Evolutionary conservation across 2,329 filamentous ascomycete species (phyloP).

Genomic region (Lachnum nothofagi): DNA sequence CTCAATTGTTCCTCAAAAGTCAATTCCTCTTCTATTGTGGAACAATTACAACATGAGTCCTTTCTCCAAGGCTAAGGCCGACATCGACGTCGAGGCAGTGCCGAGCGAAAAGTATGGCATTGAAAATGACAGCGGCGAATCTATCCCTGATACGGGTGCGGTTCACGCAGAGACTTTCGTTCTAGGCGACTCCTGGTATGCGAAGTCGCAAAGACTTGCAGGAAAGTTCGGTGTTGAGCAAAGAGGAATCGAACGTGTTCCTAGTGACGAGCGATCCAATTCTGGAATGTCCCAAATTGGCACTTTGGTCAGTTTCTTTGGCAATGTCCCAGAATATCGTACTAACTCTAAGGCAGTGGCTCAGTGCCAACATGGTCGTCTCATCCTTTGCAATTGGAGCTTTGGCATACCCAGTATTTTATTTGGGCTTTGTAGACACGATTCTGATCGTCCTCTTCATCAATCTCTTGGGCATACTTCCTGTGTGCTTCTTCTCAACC

Average conservation of each 20-base stretch:
- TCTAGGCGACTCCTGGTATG: slow-evolving; percentile 50
- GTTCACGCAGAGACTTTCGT: slow-evolving; percentile 56
- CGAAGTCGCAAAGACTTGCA: slow-evolving; percentile 57
- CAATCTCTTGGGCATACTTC: slow-evolving; percentile 66
- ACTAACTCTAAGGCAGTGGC: slow-evolving; percentile 49
- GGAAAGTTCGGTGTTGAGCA: slow-evolving; percentile 65
- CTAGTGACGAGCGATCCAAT: slow-evolving; percentile 63
- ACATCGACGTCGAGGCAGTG: slow-evolving; percentile 27
- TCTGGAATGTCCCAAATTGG: slow-evolving; percentile 61
- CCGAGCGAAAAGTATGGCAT: slow-evolving; percentile 17
- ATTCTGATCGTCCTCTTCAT: slow-evolving; percentile 69
- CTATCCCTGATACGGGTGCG: slow-evolving; percentile 30
- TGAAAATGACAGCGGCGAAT: slow-evolving; percentile 19
- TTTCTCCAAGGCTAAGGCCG: slow-evolving; percentile 13
- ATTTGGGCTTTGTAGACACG: slow-evolving; percentile 67
- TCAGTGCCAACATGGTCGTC: slow-evolving; percentile 73
- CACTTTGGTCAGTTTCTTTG: slow-evolving; percentile 56
- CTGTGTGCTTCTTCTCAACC: slow-evolving; percentile 71
- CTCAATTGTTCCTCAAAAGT: too few species aligned
- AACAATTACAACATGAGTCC: slow-evolving; percentile 5
- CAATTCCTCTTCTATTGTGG: too few species aligned
- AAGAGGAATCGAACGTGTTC: slow-evolving; percentile 70
- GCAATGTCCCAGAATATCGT: not conserved
- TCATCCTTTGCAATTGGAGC: slow-evolving; percentile 72
- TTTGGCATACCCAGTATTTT: slow-evolving; percentile 62